Percentiles rank a stretch among this genome's conserved stretches.
Evolutionary conservation across 1,284 basidiomycete genomes (phyloP).

Genomic region (Tremellales sp.): DNA sequence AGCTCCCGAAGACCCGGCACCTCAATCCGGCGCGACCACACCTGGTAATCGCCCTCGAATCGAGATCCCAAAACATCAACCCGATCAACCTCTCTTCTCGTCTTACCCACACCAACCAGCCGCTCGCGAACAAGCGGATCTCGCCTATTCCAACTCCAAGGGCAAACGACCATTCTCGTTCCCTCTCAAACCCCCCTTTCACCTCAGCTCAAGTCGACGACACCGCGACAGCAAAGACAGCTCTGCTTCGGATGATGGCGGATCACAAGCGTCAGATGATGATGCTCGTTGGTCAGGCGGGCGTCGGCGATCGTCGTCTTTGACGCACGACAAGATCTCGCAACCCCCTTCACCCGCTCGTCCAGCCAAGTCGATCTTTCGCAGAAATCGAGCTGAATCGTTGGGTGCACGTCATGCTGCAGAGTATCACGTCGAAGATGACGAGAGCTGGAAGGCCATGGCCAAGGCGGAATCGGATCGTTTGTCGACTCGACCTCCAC

Average conservation of each 20-base stretch:
- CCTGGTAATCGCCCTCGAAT: conserved; percentile 21
- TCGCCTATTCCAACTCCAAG: conserved; percentile 11
- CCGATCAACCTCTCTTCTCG: conserved; percentile 36
- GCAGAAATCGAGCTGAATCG: conserved; percentile 14
- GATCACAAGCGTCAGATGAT: conserved; percentile 4
- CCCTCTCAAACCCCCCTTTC: conserved; percentile 14
- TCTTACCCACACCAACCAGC: conserved; percentile 20
- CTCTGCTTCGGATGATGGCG: neutral
- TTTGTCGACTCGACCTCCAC: conserved; percentile 11
- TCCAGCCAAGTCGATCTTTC: neutral
- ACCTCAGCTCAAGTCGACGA: conserved; percentile 5
- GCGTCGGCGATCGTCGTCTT: neutral
- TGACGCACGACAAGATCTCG: neutral
- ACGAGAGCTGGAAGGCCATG: conserved; percentile 20
- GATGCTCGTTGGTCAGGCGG: neutral
- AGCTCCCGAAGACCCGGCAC: neutral
- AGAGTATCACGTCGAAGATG: conserved; percentile 11
- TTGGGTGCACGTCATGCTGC: conserved; percentile 5
- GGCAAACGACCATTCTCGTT: conserved; percentile 17
- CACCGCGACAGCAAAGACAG: conserved; percentile 5
- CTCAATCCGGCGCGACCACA: conserved; percentile 15
- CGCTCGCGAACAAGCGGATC: too few relatives aligned
- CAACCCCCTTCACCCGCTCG: neutral
- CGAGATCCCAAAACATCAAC: conserved; percentile 25
- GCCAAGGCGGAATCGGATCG: conserved; percentile 17